Base-by-base conservation (phyloP, 225 moss, liverwort and hornwort genomes). In the Polytrichum commune region DNA sequence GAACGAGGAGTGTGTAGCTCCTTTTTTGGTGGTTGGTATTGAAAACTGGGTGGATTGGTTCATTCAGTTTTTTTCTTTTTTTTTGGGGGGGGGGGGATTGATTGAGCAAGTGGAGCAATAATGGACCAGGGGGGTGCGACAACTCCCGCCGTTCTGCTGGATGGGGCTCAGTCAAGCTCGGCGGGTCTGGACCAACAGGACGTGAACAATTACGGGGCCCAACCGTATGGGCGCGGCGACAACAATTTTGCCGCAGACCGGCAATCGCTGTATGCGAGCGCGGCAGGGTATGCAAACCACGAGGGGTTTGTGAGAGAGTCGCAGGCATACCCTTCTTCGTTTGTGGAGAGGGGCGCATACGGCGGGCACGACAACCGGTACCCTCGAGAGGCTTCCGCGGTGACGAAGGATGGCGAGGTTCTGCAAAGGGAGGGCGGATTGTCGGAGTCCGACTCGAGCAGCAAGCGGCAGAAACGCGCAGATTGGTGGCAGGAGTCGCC, bases 401-500 rank as follows among this genome's bases (percentile, higher is more conserved):
- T 65, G 25, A 29, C 56, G 1, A 79, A 83, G 73, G 79, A 79
- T 7, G 76, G 73, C 7, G 79, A 79, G 72, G 63, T 64, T 22
- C 27, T 64, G 23, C 63, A 62, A 63, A 26, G 72, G 20, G 72
- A 63, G 27, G 63, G 32, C 73, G 60, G 58, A 27, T 73, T 78
- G 75, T 73, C 46, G 29, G 83, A 83, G 53, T 63, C 73, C 6
- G 82, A 82, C 32, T 65, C 73, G 19, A 72, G 23, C 61, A 83
- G 35, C 73, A 83, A 83, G 70, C 66, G 79, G 76, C 83, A 79
- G 27, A 83, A 74, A 57, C 79, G 83, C 60, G 69, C 83, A 57
- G 79, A 83, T 23, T 83, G 79, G 83, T 83, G 83, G 83, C 83
- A 83, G 76, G 83, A 79, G 64, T 64, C 79, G 5, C 83, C 79